Conservation (phyloP, 2,329 filamentous ascomycete species). For the Xenoacremonium recifei region DNA sequence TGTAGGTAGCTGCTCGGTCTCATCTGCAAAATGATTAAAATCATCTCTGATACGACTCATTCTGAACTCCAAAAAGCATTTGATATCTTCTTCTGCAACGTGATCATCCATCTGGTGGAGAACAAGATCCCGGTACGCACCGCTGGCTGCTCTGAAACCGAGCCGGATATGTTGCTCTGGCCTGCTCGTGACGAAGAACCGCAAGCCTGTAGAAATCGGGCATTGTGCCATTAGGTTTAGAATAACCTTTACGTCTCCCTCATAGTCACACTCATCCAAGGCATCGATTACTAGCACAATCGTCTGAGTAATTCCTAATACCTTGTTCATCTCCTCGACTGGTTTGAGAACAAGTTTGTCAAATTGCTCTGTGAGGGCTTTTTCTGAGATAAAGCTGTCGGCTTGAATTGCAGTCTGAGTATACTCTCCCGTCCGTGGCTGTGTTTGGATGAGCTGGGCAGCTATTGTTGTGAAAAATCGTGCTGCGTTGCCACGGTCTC, state of each 20-base stretch:
- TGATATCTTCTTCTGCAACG: constrained; percentile 36
- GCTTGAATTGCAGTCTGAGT: constrained; percentile 28
- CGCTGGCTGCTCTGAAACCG: constrained; percentile 29
- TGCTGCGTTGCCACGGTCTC: constrained; percentile 32
- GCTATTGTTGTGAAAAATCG: constrained; percentile 40
- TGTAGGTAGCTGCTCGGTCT: constrained; percentile 9
- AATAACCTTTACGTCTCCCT: constrained; percentile 29
- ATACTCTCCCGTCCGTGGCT: constrained; percentile 24
- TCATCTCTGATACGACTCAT: constrained; percentile 27
- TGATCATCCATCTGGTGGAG: constrained; percentile 34
- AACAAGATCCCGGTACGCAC: constrained; percentile 21
- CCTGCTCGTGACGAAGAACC: constrained; percentile 40
- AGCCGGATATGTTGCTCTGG: constrained; percentile 35
- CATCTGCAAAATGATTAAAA: constrained; percentile 11
- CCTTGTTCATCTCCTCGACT: constrained; percentile 12
- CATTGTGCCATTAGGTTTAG: constrained; percentile 23
- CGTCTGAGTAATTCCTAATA: not conserved
- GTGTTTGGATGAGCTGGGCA: constrained; percentile 25
- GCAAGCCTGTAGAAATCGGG: constrained; percentile 21
- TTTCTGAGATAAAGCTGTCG: constrained; percentile 27
- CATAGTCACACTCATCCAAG: constrained; percentile 22
- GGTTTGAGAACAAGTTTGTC: constrained; percentile 36
- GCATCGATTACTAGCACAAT: constrained; percentile 36
- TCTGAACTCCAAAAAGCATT: constrained; percentile 27
- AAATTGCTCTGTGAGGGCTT: constrained; percentile 35